Evolutionary conservation across 179 eudicot species (phyloP).

Genomic region (Beta macrorhiza): DNA sequence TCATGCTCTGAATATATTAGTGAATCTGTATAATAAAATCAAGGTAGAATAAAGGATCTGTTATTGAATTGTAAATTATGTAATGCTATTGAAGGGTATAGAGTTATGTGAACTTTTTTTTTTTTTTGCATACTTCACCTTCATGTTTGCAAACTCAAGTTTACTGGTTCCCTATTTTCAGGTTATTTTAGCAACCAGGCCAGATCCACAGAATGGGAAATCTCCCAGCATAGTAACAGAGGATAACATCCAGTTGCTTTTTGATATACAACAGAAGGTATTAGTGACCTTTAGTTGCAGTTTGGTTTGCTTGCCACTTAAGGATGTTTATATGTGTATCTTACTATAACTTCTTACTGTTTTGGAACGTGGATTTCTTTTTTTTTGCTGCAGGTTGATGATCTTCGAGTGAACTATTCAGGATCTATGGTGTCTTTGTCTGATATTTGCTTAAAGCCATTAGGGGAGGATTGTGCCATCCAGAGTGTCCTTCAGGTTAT

Average conservation of each 20-base stretch:
- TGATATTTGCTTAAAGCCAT: conserved; percentile 96
- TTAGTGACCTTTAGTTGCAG: background rate
- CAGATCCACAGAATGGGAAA: conserved; percentile 49
- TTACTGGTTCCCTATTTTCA: conserved; percentile 33
- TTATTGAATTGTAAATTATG: background rate
- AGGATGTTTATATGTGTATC: background rate
- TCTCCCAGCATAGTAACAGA: conserved; percentile 80
- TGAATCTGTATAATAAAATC: background rate
- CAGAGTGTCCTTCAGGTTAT: conserved; percentile 93
- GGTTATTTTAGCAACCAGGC: conserved; percentile 79
- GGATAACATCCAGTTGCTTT: conserved; percentile 78
- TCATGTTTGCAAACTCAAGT: conserved; percentile 11
- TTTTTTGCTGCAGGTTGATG: conserved; percentile 66
- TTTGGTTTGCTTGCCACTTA: conserved; percentile 12
- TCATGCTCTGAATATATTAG: background rate
- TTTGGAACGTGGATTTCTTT: conserved; percentile 6
- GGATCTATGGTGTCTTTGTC: conserved; percentile 68
- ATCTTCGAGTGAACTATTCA: conserved; percentile 70
- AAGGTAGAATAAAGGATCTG: background rate
- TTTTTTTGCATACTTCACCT: background rate
- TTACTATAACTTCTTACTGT: conserved; percentile 2
- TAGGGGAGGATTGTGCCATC: conserved; percentile 93
- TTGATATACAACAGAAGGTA: conserved; percentile 92
- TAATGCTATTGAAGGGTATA: background rate
- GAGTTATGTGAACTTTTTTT: background rate